Percentiles rank a stretch among this genome's conserved stretches.
Conservation (phyloP, 345 rosid species). For the Pelargonium nanum region DNA sequence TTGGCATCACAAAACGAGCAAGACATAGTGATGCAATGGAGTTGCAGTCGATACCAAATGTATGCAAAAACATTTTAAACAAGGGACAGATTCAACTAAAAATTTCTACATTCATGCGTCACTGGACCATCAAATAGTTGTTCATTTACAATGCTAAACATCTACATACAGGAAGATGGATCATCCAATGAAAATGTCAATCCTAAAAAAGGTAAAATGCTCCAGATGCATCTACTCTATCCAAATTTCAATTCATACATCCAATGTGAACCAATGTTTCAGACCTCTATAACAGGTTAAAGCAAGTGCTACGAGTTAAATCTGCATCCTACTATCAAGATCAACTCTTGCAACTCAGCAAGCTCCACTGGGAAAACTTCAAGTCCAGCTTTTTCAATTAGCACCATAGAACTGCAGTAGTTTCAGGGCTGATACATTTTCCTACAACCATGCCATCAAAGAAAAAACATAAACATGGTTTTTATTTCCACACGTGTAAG, state of each 20-base stretch:
- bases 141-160: neutral
- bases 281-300: neutral
- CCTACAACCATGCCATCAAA: slow-evolving; percentile 27
- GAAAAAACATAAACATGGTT: neutral
- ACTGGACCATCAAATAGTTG: neutral
- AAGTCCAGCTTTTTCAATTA: slow-evolving; percentile 11
- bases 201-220: neutral
- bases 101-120: neutral
- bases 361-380: slow-evolving; percentile 3
- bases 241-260: neutral
- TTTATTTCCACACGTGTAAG: neutral
- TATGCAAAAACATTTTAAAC: neutral
- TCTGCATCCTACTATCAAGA: neutral
- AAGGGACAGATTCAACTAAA: neutral
- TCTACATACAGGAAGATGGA: neutral
- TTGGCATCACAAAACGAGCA: no score
- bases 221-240: neutral
- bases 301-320: neutral
- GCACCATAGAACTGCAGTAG: slow-evolving; percentile 59
- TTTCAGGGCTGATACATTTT: slow-evolving; percentile 44
- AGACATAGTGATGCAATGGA: no score
- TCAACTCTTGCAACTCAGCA: neutral
- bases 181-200: no score
- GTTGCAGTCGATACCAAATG: no score
- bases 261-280: neutral